These are phyloP conservation scores for Penicillium italicum DNA, from an alignment of 2,329 filamentous ascomycete genomes.

Conservation along the genomic window DNA sequence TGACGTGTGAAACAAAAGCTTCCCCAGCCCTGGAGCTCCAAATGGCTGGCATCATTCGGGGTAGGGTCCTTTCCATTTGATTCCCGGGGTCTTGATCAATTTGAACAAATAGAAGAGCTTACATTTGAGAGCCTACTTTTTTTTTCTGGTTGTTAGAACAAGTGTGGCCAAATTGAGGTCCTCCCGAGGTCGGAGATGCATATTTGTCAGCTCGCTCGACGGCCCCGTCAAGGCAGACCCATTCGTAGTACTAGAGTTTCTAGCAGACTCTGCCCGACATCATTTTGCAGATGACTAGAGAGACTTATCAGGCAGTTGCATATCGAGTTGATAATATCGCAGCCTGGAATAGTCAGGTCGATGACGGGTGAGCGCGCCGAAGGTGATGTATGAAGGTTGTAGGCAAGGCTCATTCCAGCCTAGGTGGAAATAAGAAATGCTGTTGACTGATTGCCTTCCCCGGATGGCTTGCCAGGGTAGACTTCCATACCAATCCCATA, in stretches of 20 bases:
- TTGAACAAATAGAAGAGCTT: background rate
- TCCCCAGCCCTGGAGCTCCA: background rate
- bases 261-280: background rate
- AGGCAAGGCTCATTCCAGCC: background rate
- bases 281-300: no score
- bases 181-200: background rate
- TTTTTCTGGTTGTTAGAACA: background rate
- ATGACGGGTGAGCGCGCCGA: background rate
- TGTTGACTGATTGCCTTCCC: constrained; percentile 1
- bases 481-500: background rate
- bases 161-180: background rate
- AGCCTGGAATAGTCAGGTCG: background rate
- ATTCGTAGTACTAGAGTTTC: background rate
- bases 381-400: background rate
- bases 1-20: background rate
- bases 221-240: background rate
- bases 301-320: background rate
- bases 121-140: no score
- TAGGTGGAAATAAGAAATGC: background rate
- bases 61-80: background rate
- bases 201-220: background rate
- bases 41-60: background rate
- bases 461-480: background rate
- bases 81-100: background rate
- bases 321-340: background rate